phyloP scores from a whole-genome alignment of 768 basidiomycete genomes.

The Agrocybe praecox region DNA sequence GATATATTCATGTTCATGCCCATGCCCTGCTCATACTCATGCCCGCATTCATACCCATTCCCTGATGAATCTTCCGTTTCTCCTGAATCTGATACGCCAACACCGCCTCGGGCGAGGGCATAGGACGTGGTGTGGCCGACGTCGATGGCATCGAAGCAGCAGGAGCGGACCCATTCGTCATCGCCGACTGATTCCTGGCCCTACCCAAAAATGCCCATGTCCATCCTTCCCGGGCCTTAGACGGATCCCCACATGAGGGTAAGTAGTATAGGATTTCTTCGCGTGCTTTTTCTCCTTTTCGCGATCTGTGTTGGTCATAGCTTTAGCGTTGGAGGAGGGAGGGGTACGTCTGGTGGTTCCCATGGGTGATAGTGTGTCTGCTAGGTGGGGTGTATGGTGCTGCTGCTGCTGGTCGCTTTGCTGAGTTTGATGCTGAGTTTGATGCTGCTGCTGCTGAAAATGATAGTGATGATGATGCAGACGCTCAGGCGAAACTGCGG shows the following conservation, averaged over 20 bases:
- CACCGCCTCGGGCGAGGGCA: conserved; percentile 12
- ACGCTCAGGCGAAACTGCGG: background rate
- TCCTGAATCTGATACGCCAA: conserved; percentile 16
- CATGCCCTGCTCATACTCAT: no score
- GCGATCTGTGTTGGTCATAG: background rate
- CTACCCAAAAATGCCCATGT: conserved; percentile 20
- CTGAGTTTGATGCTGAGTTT: conserved; percentile 3
- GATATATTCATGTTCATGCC: no score
- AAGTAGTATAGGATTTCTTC: conserved; percentile 39
- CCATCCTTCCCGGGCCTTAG: conserved; percentile 38
- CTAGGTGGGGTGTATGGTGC: background rate
- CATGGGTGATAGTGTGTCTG: background rate
- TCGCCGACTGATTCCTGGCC: conserved; percentile 3
- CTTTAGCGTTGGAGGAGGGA: background rate
- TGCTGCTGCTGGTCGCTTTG: conserved; percentile 1
- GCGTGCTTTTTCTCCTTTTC: conserved; percentile 40
- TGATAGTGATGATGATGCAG: no score
- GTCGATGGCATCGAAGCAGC: conserved; percentile 14
- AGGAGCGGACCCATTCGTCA: background rate
- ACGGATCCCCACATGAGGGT: conserved; percentile 50
- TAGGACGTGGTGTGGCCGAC: conserved; percentile 7
- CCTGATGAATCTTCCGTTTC: conserved; percentile 12
- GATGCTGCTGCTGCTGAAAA: no score
- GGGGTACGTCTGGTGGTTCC: background rate
- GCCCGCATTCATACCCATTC: no score